Base-by-base conservation (phyloP, 495 filamentous ascomycete species). In the Hypomontagnella monticulosa region DNA sequence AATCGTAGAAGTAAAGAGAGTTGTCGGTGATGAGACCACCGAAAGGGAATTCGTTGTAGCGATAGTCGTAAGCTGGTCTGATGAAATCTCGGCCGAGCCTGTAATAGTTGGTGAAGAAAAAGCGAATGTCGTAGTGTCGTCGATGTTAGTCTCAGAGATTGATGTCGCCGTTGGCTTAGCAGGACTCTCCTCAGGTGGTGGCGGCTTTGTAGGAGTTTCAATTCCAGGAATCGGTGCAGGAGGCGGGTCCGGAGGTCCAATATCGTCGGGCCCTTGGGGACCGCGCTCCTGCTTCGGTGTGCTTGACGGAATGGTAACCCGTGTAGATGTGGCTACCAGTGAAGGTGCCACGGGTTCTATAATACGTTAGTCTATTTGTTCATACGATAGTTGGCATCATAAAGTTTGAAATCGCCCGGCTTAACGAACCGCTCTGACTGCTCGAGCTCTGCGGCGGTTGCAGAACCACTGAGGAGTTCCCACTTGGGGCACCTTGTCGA, bases 401-500 rank as follows among this genome's bases (percentile, higher is more conserved):
- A 14, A 18, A 54, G 41, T 53, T 41, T 56, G 44, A 46, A 54
- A 27, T 36, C n/a, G 34, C 30, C 49, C 27, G 15, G 30, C 40
- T 44, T 27, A 51, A 69, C 66, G 66, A 69, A 69, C 60, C 66
- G 44, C 44, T 53, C 50, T 64, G 60, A 16, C 53, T 61, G 41
- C 51, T 59, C 34, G 14, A 19, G 32, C 59, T 57, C 44, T 56
- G 60, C 37, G 46, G 32, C 12, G 60, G 46, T 27, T 27, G 23
- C 38, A 61, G 16, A 61, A 36, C 50, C 36, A 34, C 50, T 44
- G 60, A 64, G 4, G n/a, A 69, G 54, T 69, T 69, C 56, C 66
- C 66, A 55, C 66, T 69, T 69, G 66, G 66, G 56, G 34, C 23
- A 37, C 30, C 60, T 40, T 69, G 66, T 48, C 66, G 54, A 60